phyloP scores from a whole-genome alignment of 805 yeast species.

The Maudiozyma turicensis region DNA sequence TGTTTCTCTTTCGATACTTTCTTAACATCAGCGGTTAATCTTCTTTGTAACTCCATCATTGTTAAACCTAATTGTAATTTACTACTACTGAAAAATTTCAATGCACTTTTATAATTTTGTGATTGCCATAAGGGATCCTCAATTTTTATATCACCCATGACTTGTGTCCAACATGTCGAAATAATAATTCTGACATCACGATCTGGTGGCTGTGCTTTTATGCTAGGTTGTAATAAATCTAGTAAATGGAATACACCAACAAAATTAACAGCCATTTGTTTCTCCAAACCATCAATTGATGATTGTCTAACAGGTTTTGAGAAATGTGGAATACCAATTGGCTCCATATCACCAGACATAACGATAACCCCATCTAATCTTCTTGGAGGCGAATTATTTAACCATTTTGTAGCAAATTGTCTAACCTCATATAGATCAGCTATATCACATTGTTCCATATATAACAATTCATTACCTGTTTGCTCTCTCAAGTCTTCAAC shows the following conservation, averaged over 20 bases:
- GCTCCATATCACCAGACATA: conserved; percentile 76
- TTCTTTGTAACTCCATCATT: conserved; percentile 69
- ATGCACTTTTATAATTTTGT: conserved; percentile 52
- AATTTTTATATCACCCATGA: conserved; percentile 56
- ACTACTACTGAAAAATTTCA: conserved; percentile 73
- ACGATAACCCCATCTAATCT: conserved; percentile 84
- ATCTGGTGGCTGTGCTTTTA: conserved; percentile 87
- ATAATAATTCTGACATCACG: conserved; percentile 80
- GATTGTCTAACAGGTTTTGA: conserved; percentile 42
- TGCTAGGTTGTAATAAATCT: conserved; percentile 70
- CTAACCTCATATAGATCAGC: conserved; percentile 65
- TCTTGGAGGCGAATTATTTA: conserved; percentile 84
- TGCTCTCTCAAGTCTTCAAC: conserved; percentile 64
- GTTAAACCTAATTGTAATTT: conserved; percentile 68
- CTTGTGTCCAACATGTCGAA: conserved; percentile 71
- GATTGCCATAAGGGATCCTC: conserved; percentile 55
- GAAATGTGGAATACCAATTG: conserved; percentile 38
- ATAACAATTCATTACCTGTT: conserved; percentile 65
- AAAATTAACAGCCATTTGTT: conserved; percentile 76
- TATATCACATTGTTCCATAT: conserved; percentile 86
- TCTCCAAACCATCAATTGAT: conserved; percentile 75
- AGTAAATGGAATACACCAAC: conserved; percentile 73
- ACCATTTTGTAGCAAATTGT: conserved; percentile 88
- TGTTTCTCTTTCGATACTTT: conserved; percentile 38
- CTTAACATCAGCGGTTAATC: conserved; percentile 48